Percentiles rank a stretch among this genome's conserved stretches.
These are phyloP conservation scores for Neocucurbitaria cava DNA, from an alignment of 2,329 filamentous ascomycete genomes.

Conservation along the genomic window DNA sequence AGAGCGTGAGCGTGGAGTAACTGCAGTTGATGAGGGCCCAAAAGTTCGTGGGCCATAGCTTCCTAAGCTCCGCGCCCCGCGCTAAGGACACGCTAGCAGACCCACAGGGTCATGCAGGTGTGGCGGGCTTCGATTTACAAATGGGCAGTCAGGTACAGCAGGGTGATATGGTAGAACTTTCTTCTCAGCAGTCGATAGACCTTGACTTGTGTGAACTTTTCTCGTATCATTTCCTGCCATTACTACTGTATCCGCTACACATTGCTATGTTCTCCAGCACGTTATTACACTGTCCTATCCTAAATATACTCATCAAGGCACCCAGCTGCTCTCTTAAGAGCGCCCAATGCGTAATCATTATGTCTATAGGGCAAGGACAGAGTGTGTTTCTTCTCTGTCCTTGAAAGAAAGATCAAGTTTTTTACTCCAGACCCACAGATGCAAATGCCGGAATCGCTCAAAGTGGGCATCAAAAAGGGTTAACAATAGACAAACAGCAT, in stretches of 20 bases:
- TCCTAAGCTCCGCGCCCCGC: background rate
- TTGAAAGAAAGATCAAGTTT: constrained; percentile 24
- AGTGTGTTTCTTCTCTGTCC: constrained; percentile 12
- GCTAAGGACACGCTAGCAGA: too few relatives aligned
- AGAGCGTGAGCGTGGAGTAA: too few relatives aligned
- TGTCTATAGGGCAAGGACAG: constrained; percentile 28
- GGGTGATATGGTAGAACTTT: too few relatives aligned
- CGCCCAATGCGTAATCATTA: constrained; percentile 36
- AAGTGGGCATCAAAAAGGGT: constrained; percentile 28
- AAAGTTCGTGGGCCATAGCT: constrained; percentile 32
- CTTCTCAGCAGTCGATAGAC: too few relatives aligned
- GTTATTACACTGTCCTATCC: constrained; percentile 18
- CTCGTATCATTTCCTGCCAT: constrained; percentile 17
- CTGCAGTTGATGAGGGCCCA: constrained; percentile 4
- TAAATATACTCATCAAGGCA: constrained; percentile 23
- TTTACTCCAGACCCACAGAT: constrained; percentile 26
- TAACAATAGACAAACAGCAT: constrained; percentile 4
- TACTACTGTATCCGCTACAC: constrained; percentile 8
- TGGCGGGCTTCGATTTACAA: too few relatives aligned
- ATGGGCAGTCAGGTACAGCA: too few relatives aligned
- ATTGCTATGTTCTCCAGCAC: constrained; percentile 2
- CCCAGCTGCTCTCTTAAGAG: constrained; percentile 12
- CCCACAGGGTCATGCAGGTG: too few relatives aligned
- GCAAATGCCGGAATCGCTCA: constrained; percentile 36
- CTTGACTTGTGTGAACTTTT: background rate